Evolutionary conservation across 148 eudicot genomes (phyloP).

Genomic region (Suaeda aralocaspica): DNA sequence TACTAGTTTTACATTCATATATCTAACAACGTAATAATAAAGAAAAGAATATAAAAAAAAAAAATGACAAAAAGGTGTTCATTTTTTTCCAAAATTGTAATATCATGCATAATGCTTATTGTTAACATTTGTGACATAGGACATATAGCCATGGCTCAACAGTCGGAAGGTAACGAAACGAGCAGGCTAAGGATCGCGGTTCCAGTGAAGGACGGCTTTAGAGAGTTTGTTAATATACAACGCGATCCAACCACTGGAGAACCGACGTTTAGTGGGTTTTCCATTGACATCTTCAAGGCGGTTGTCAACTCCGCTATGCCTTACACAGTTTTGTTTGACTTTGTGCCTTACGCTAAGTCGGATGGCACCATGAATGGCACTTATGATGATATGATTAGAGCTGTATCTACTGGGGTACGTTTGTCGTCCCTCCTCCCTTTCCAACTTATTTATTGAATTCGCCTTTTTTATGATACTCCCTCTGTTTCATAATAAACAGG

Average conservation of each 20-base stretch:
- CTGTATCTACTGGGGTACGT: conserved; percentile 18
- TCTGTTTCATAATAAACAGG: too few species aligned
- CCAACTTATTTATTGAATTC: too few species aligned
- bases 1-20: too few species aligned
- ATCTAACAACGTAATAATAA: too few species aligned
- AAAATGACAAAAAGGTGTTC: background rate
- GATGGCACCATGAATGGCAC: conserved; percentile 29
- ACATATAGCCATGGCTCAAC: background rate
- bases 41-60: background rate
- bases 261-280: conserved; percentile 14
- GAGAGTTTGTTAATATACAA: background rate
- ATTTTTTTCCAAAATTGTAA: background rate
- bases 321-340: conserved; percentile 1
- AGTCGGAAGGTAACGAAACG: background rate
- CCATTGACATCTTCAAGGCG: conserved; percentile 24
- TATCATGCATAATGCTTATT: background rate
- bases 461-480: background rate
- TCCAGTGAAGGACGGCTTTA: conserved; percentile 27
- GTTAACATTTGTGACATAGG: background rate
- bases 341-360: conserved; percentile 13
- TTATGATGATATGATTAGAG: conserved; percentile 25
- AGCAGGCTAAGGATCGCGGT: conserved; percentile 18
- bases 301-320: conserved; percentile 12
- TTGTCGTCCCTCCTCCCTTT: background rate
- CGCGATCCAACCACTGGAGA: conserved; percentile 16